Conservation (phyloP, 371 early-diverging fungal species). For the Mortierella sp. region DNA sequence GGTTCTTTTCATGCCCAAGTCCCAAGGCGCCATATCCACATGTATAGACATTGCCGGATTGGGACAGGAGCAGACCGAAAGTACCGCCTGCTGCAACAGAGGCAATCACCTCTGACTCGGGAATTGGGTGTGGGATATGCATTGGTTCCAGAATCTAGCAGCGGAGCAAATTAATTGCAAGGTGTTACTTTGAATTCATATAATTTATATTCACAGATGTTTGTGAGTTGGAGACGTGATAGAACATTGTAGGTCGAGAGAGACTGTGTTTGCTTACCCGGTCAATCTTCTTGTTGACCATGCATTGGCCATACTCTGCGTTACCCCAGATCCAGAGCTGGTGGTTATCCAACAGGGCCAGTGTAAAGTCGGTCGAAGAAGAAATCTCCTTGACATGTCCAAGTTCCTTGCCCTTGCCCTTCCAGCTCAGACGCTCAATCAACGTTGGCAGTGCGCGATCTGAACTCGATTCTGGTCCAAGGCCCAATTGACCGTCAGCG, state of each 20-base stretch:
- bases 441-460: constrained; percentile 63
- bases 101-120: constrained; percentile 53
- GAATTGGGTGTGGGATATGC: constrained; percentile 61
- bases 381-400: constrained; percentile 66
- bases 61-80: constrained; percentile 74
- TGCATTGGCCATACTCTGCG: constrained; percentile 86
- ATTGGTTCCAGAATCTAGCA: constrained; percentile 73
- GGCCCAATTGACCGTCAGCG: constrained; percentile 85
- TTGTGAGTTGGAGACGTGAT: neutral
- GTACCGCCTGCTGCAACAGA: constrained; percentile 84
- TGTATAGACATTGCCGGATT: constrained; percentile 71
- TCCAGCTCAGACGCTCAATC: constrained; percentile 59
- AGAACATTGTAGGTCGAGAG: neutral
- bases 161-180: neutral
- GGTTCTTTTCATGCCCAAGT: constrained; percentile 62
- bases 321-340: constrained; percentile 85
- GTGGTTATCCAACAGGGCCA: constrained; percentile 68
- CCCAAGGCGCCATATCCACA: constrained; percentile 86
- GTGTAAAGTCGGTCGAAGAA: constrained; percentile 79
- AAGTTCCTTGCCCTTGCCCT: constrained; percentile 33
- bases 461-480: constrained; percentile 62
- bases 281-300: constrained; percentile 78
- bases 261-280: constrained; percentile 59
- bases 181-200: neutral
- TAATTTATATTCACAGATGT: neutral